Conservation (phyloP, 2,329 filamentous ascomycete species). For the Plenodomus lindquistii region DNA sequence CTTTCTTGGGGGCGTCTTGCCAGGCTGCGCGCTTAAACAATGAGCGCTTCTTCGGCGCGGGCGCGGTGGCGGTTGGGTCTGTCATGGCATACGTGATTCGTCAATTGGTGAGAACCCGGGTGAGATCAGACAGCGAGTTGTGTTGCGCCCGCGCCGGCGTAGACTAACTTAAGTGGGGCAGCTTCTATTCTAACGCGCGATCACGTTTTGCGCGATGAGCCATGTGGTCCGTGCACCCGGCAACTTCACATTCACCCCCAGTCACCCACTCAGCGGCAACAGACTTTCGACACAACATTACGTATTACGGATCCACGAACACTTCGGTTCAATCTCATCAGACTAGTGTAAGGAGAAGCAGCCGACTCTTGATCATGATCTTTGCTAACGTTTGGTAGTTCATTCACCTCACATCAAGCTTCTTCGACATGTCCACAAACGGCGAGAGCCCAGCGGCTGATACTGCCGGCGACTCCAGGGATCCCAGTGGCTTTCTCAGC, state of each 20-base stretch:
- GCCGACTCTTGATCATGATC: background rate
- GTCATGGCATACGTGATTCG: conserved; percentile 28
- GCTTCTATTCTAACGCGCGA: conserved; percentile 32
- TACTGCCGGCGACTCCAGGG: conserved; percentile 75
- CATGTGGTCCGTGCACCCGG: conserved; percentile 24
- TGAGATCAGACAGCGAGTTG: background rate
- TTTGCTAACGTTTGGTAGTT: conserved; percentile 1
- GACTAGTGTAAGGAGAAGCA: background rate
- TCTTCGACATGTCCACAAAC: conserved; percentile 51
- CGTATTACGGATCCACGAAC: background rate
- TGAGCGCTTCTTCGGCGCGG: conserved; percentile 49
- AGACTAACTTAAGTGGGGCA: background rate
- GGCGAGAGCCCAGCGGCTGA: conserved; percentile 63
- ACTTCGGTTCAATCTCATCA: background rate
- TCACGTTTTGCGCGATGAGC: conserved; percentile 35
- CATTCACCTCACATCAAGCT: background rate
- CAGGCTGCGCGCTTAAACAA: conserved; percentile 61
- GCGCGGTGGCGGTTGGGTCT: conserved; percentile 20
- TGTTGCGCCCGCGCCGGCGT: background rate
- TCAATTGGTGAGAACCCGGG: conserved; percentile 9
- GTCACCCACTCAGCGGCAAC: background rate
- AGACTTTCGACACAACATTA: background rate
- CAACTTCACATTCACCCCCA: conserved; percentile 3
- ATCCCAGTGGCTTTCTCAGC: conserved; percentile 89
- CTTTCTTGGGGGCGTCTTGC: conserved; percentile 47